These are phyloP conservation scores for Euphrasia confusa DNA, from an alignment of 257 asterid genomes.

Conservation along the genomic window DNA sequence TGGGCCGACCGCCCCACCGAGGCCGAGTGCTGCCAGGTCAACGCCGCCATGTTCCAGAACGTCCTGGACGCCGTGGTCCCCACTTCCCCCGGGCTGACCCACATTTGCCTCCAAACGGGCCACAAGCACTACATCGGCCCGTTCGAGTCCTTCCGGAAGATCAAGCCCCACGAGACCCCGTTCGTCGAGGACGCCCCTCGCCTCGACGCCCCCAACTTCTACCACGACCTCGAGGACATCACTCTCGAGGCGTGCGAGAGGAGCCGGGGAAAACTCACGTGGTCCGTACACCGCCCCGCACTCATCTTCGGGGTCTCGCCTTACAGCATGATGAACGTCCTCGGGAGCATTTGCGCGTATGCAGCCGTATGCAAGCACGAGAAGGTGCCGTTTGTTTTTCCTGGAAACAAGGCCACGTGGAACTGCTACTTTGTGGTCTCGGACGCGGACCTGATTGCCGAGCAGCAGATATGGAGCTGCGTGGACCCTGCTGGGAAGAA, in stretches of 20 bases:
- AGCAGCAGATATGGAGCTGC: conserved; percentile 26
- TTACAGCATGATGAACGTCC: conserved; percentile 26
- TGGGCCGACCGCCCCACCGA: conserved; percentile 22
- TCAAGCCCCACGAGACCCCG: conserved; percentile 24
- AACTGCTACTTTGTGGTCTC: conserved; percentile 17
- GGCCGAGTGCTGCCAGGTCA: conserved; percentile 22
- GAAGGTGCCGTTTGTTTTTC: conserved; percentile 26
- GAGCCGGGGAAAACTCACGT: conserved; percentile 20
- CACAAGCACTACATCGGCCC: conserved; percentile 22
- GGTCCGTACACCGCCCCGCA: conserved; percentile 30
- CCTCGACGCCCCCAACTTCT: conserved; percentile 17
- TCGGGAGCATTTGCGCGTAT: conserved; percentile 20
- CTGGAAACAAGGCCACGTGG: conserved; percentile 28
- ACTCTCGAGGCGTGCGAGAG: conserved; percentile 17
- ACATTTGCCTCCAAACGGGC: conserved; percentile 35
- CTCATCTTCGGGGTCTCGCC: conserved; percentile 29
- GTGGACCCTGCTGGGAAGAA: conserved; percentile 21
- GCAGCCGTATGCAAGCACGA: conserved; percentile 33
- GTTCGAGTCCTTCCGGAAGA: neutral
- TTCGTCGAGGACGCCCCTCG: conserved; percentile 24
- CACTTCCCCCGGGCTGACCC: conserved; percentile 25
- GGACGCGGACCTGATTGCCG: conserved; percentile 31
- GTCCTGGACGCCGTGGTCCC: conserved; percentile 26
- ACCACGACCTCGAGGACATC: conserved; percentile 28
- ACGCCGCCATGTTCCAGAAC: conserved; percentile 25